These are phyloP conservation scores for Malus hybrid DNA, from an alignment of 331 rosid species.

Conservation along the genomic window DNA sequence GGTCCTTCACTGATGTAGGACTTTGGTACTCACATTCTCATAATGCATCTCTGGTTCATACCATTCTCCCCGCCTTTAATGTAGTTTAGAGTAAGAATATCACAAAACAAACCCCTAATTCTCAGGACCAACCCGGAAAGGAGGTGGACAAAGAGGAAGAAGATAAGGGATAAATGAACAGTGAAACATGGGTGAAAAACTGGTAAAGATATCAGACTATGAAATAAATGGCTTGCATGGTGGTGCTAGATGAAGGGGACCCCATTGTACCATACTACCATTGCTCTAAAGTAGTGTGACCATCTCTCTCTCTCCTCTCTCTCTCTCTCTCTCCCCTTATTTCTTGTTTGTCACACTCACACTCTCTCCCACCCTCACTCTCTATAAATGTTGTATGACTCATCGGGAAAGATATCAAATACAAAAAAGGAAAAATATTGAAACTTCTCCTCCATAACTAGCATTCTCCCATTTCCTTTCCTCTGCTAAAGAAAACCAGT, in stretches of 20 bases:
- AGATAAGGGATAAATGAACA: slow-evolving; percentile 24
- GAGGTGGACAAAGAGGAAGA: not conserved
- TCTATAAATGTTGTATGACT: slow-evolving; percentile 43
- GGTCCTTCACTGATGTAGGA: too few species aligned
- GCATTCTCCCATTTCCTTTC: not conserved
- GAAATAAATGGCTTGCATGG: slow-evolving; percentile 40
- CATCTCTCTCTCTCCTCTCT: slow-evolving; percentile 19
- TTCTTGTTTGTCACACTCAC: not conserved
- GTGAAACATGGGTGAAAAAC: slow-evolving; percentile 21
- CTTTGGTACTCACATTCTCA: too few species aligned
- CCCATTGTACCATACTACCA: slow-evolving; percentile 7
- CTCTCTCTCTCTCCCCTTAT: not conserved
- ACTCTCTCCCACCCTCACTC: slow-evolving; percentile 10
- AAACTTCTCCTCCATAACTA: slow-evolving; percentile 1
- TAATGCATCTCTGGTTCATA: too few species aligned
- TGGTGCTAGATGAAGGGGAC: slow-evolving; percentile 5
- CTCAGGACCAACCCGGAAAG: not conserved
- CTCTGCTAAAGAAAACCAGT: not conserved
- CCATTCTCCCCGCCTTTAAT: not conserved
- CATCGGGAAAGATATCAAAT: slow-evolving; percentile 26
- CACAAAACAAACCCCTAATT: not conserved
- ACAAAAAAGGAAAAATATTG: not conserved
- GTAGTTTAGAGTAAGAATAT: not conserved
- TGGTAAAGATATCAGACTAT: too few species aligned
- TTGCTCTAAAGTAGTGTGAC: slow-evolving; percentile 5